Evolutionary conservation across 208 protist genomes (phyloP).

Genomic region (Acanthamoeba healyi): DNA sequence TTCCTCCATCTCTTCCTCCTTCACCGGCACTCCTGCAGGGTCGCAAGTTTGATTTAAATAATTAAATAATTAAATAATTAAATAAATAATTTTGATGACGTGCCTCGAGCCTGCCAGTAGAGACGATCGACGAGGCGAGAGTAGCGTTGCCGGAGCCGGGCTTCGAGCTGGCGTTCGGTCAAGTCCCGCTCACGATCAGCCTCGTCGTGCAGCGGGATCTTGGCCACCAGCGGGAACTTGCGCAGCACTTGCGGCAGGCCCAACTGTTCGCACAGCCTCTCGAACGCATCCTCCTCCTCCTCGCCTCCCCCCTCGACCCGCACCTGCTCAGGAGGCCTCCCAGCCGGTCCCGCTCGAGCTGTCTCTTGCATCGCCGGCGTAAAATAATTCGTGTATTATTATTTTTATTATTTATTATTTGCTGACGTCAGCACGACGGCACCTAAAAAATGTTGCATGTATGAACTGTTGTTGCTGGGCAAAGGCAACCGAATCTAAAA

Average conservation of each 20-base stretch:
- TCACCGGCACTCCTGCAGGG: too few relatives aligned
- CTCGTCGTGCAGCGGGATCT: neutral
- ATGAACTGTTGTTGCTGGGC: too few relatives aligned
- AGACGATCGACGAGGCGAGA: neutral
- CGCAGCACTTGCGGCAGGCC: neutral
- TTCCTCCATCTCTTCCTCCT: neutral
- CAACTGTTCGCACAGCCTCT: neutral
- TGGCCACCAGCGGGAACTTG: neutral
- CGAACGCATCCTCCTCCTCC: neutral
- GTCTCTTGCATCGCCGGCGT: too few relatives aligned
- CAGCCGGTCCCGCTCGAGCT: too few relatives aligned
- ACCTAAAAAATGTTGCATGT: too few relatives aligned
- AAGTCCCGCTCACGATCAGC: neutral
- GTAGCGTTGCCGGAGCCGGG: neutral
- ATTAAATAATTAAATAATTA: neutral
- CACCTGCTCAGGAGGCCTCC: too few relatives aligned
- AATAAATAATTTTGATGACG: neutral
- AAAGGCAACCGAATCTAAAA: too few relatives aligned
- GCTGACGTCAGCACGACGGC: neutral
- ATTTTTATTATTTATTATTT: neutral
- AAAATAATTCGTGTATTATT: too few relatives aligned
- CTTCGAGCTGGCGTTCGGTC: neutral
- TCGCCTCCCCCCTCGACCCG: too few relatives aligned
- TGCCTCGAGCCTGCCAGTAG: neutral
- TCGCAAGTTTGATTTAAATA: neutral